Percentiles rank a stretch among this genome's conserved stretches.
Conservation (phyloP, 306 rosid genomes). For the Fagus crenata region DNA sequence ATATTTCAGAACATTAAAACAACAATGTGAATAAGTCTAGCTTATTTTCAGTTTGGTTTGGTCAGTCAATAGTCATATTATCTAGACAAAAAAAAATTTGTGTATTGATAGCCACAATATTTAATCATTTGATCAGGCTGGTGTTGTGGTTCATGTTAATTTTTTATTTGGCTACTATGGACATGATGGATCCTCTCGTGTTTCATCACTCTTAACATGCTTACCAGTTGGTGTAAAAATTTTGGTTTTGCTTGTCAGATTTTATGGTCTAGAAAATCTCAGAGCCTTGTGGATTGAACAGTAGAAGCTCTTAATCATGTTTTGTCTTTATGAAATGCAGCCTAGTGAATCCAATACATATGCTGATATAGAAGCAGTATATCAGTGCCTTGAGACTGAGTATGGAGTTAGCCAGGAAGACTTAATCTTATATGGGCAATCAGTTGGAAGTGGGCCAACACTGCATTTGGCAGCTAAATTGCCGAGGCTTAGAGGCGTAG, state of each 20-base stretch:
- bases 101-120: neutral
- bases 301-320: neutral
- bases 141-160: neutral
- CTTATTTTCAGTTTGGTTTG: neutral
- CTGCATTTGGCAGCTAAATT: conserved; percentile 91
- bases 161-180: neutral
- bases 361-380: conserved; percentile 94
- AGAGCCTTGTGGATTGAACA: neutral
- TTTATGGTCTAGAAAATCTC: conserved; percentile 1
- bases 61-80: neutral
- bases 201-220: neutral
- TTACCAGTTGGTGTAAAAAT: conserved; percentile 7
- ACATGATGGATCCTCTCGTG: neutral
- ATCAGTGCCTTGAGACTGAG: conserved; percentile 85
- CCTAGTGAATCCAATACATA: conserved; percentile 95
- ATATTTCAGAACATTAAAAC: neutral
- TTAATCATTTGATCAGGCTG: conserved; percentile 16
- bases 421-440: conserved; percentile 88
- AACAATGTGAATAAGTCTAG: neutral
- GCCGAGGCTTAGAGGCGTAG: conserved; percentile 92
- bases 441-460: conserved; percentile 98
- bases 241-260: neutral
- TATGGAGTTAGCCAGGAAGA: conserved; percentile 98
- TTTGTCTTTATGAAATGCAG: conserved; percentile 45
- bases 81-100: neutral